Evolutionary conservation across 2,329 filamentous ascomycete species (phyloP).

Genomic region (Ceratocystis eucalypticola): DNA sequence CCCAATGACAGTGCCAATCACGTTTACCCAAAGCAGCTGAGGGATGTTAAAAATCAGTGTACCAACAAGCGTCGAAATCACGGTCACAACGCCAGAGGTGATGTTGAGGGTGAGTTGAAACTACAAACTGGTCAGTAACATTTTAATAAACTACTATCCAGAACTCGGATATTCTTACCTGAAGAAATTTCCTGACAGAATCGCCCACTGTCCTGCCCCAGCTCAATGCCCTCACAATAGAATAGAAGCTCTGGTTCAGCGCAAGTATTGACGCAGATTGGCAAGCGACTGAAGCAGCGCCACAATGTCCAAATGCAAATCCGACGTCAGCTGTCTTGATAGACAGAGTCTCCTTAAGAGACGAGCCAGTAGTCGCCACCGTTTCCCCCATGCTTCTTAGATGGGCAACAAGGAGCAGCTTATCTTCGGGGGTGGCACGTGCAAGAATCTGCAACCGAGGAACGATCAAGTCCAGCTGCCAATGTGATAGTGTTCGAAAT

Average conservation of each 20-base stretch:
- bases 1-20: conserved; percentile 48
- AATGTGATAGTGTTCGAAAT: conserved; percentile 43
- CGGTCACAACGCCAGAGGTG: conserved; percentile 44
- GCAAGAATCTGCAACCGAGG: conserved; percentile 54
- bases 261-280: conserved; percentile 48
- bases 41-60: conserved; percentile 42
- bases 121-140: conserved; percentile 23
- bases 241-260: conserved; percentile 50
- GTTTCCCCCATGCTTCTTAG: conserved; percentile 53
- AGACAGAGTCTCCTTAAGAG: conserved; percentile 53
- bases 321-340: conserved; percentile 53
- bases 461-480: conserved; percentile 38
- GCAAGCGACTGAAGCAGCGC: conserved; percentile 49
- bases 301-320: conserved; percentile 52
- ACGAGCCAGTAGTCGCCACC: conserved; percentile 53
- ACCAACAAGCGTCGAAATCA: conserved; percentile 41
- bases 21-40: conserved; percentile 47
- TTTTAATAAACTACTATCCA: too few relatives aligned
- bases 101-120: conserved; percentile 51
- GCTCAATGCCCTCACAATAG: conserved; percentile 48
- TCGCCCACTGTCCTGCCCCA: conserved; percentile 52
- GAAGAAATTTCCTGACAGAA: conserved; percentile 50
- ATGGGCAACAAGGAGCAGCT: conserved; percentile 49
- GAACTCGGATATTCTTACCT: conserved; percentile 27
- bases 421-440: conserved; percentile 56